Evolutionary conservation across 2,329 filamentous ascomycete genomes (phyloP).

Genomic region (Blastomyces percursus): DNA sequence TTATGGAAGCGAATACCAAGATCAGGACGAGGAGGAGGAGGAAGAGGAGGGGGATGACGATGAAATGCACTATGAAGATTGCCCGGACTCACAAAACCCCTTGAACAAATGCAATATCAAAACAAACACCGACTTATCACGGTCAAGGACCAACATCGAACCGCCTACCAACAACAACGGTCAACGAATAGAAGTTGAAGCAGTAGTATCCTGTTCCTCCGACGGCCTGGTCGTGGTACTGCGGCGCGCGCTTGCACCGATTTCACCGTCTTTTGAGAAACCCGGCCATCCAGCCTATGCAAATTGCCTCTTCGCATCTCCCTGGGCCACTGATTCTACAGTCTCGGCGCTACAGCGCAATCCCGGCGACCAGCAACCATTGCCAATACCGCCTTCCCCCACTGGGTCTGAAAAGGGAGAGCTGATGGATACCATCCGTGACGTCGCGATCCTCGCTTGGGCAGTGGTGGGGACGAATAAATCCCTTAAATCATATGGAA

Average conservation of each 20-base stretch:
- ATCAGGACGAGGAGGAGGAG: not conserved
- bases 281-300: conserved; percentile 36
- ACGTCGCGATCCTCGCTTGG: conserved; percentile 79
- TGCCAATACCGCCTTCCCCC: conserved; percentile 34
- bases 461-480: conserved; percentile 67
- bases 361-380: conserved; percentile 5
- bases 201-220: conserved; percentile 82
- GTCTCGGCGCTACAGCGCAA: conserved; percentile 21
- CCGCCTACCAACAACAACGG: not conserved
- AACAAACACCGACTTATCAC: not conserved
- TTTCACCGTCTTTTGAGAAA: conserved; percentile 41
- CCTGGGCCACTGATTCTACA: conserved; percentile 63
- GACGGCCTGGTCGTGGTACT: conserved; percentile 77
- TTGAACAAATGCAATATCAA: not conserved
- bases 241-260: conserved; percentile 58
- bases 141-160: not conserved
- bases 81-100: not conserved
- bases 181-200: conserved; percentile 60
- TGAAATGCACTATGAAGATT: not conserved
- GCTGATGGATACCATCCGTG: conserved; percentile 71
- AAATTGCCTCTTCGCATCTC: conserved; percentile 64
- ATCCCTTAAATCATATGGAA: conserved; percentile 53
- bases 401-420: conserved; percentile 43
- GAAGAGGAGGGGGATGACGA: not conserved
- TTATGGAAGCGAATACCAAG: conserved; percentile 1